These are phyloP conservation scores for Arthromyces matolae DNA, from an alignment of 768 basidiomycete species.

Conservation along the genomic window DNA sequence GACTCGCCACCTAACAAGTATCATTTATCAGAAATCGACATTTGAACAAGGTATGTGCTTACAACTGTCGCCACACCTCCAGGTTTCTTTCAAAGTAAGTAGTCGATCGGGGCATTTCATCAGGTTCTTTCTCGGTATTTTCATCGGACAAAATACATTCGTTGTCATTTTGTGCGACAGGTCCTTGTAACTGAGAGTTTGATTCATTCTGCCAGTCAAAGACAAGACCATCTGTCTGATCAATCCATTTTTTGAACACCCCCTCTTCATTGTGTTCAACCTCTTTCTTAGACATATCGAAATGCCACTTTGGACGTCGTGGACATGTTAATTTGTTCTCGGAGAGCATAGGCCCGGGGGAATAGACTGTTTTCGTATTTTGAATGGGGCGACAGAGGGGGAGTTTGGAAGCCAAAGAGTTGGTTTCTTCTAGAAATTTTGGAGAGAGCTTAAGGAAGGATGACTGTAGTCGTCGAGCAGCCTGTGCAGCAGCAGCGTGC, in stretches of 20 bases:
- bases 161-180: too few relatives aligned
- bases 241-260: slow-evolving; percentile 74
- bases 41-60: slow-evolving; percentile 3
- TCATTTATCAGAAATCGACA: too few relatives aligned
- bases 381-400: slow-evolving; percentile 57
- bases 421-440: slow-evolving; percentile 58
- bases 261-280: slow-evolving; percentile 91
- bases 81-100: slow-evolving; percentile 87
- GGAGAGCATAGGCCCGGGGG: slow-evolving; percentile 17
- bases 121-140: slow-evolving; percentile 4
- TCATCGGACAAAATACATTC: slow-evolving; percentile 10
- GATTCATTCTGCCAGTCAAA: slow-evolving; percentile 12
- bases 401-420: slow-evolving; percentile 48
- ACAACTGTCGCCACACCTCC: slow-evolving; percentile 95
- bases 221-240: slow-evolving; percentile 56
- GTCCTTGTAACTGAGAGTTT: slow-evolving; percentile 42
- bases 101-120: slow-evolving; percentile 55
- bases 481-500: slow-evolving; percentile 31
- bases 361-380: slow-evolving; percentile 34
- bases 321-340: slow-evolving; percentile 44
- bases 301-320: slow-evolving; percentile 81
- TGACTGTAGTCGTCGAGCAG: slow-evolving; percentile 59
- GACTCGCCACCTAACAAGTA: slow-evolving; percentile 94
- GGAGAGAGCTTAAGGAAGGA: slow-evolving; percentile 62
- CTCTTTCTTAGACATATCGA: slow-evolving; percentile 82